Conservation (phyloP, 2,329 filamentous ascomycete species). For the Cephalotrichum gorgonifer region DNA sequence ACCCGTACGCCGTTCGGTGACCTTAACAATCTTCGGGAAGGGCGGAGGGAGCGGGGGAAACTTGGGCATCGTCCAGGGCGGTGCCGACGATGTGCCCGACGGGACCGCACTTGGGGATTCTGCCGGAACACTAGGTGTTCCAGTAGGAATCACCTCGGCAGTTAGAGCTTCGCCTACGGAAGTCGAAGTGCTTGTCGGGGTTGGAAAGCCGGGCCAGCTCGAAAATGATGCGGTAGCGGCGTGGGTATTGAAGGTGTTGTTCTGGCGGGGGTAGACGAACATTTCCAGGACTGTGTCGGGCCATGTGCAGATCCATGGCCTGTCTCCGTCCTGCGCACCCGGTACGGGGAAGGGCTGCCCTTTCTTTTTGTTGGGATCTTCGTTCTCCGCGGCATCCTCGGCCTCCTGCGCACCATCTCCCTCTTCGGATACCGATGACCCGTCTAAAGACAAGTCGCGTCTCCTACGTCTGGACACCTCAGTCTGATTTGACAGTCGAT, state of each 20-base stretch:
- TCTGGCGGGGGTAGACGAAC: slow-evolving; percentile 46
- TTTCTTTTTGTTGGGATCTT: slow-evolving; percentile 12
- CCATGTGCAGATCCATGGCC: slow-evolving; percentile 50
- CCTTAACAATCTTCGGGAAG: slow-evolving; percentile 43
- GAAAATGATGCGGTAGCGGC: neutral
- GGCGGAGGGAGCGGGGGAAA: slow-evolving; percentile 12
- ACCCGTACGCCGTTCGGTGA: slow-evolving; percentile 40
- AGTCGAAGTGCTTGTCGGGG: slow-evolving; percentile 3
- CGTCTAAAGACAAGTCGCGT: neutral
- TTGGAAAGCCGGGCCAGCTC: slow-evolving; percentile 5
- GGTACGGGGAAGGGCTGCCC: slow-evolving; percentile 9
- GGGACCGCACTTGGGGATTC: neutral
- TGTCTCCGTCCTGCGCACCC: slow-evolving; percentile 34
- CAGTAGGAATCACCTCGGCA: neutral
- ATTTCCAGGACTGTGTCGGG: slow-evolving; percentile 43
- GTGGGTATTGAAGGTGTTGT: slow-evolving; percentile 23
- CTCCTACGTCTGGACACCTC: neutral
- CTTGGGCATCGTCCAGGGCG: slow-evolving; percentile 7
- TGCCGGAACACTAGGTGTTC: neutral
- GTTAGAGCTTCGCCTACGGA: neutral
- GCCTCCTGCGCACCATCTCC: neutral
- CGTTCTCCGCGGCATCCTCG: slow-evolving; percentile 18
- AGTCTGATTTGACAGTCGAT: slow-evolving; percentile 18
- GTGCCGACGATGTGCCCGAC: neutral
- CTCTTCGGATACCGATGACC: neutral